A percentile compares a stretch with the other conserved stretches of the same genome.
Evolutionary conservation across 2,329 filamentous ascomycete species (phyloP).

Genomic region (Colletotrichum noveboracense): DNA sequence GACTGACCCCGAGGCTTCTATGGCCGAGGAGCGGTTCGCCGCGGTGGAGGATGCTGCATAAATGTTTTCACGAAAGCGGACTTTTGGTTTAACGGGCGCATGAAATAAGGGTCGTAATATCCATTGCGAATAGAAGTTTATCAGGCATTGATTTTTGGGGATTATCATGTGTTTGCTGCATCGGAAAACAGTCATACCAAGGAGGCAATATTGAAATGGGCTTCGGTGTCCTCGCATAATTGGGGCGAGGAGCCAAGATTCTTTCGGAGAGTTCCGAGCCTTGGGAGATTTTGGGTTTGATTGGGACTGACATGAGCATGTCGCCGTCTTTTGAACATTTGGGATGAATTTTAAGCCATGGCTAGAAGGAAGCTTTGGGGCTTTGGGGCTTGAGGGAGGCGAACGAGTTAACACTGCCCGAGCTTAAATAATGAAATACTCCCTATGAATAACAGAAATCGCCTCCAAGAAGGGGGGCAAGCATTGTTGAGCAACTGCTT

Average conservation of each 20-base stretch:
- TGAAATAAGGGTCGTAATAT: background rate
- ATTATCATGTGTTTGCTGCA: background rate
- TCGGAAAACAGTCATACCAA: background rate
- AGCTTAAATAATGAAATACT: background rate
- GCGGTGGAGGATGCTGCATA: background rate
- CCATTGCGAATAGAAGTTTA: background rate
- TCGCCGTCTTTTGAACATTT: background rate
- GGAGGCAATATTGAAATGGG: background rate
- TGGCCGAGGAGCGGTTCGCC: constrained; percentile 36
- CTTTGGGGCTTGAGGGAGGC: background rate
- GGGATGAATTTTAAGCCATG: background rate
- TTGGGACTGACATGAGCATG: background rate
- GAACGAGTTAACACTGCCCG: background rate
- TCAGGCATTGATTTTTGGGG: background rate
- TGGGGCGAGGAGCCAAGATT: background rate
- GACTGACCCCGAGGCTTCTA: constrained; percentile 37
- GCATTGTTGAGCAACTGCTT: background rate
- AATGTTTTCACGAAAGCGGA: background rate
- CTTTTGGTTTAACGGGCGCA: background rate
- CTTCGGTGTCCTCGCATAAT: background rate
- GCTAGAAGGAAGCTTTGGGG: background rate
- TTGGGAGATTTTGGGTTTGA: background rate
- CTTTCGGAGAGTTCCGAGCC: background rate
- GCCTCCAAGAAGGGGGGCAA: background rate
- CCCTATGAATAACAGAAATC: background rate